phyloP scores from a whole-genome alignment of 2,329 filamentous ascomycete species.

The Hypoxylon sp. region DNA sequence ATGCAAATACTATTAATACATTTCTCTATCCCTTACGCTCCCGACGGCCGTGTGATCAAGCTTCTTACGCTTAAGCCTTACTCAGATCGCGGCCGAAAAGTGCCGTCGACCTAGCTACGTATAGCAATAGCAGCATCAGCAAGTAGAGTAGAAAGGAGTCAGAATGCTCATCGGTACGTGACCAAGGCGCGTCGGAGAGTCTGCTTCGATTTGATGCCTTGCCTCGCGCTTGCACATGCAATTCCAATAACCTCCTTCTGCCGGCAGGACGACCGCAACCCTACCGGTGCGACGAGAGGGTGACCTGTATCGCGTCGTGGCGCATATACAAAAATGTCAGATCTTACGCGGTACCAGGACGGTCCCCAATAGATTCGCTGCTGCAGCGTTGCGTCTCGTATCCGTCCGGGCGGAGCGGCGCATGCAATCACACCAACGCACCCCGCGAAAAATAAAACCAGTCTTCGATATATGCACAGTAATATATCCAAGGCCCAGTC shows the following conservation, averaged over 20 bases:
- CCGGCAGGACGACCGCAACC: conserved; percentile 2
- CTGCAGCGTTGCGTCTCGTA: conserved; percentile 20
- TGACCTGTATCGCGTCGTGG: conserved; percentile 18
- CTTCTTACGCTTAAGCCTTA: conserved; percentile 1
- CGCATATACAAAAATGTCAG: conserved; percentile 36
- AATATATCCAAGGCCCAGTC: conserved; percentile 17
- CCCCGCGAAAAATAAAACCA: conserved; percentile 29
- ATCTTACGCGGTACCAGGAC: conserved; percentile 29
- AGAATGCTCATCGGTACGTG: neutral
- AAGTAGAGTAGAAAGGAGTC: neutral
- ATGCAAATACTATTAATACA: conserved; percentile 22
- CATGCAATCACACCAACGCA: conserved; percentile 28
- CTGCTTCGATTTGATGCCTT: conserved; percentile 3
- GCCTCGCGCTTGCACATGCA: neutral
- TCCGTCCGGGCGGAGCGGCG: conserved; percentile 28
- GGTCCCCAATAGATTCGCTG: conserved; percentile 31
- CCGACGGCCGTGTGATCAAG: conserved; percentile 9
- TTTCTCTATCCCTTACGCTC: conserved; percentile 8
- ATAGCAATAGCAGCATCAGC: neutral
- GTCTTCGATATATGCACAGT: neutral
- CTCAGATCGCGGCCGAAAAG: neutral
- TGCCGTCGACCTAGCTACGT: neutral
- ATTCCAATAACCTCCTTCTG: neutral
- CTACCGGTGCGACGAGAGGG: conserved; percentile 3
- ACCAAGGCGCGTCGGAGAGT: neutral